Evolutionary conservation across 305 asterid species (phyloP).

Genomic region (Fraxinus paxiana): DNA sequence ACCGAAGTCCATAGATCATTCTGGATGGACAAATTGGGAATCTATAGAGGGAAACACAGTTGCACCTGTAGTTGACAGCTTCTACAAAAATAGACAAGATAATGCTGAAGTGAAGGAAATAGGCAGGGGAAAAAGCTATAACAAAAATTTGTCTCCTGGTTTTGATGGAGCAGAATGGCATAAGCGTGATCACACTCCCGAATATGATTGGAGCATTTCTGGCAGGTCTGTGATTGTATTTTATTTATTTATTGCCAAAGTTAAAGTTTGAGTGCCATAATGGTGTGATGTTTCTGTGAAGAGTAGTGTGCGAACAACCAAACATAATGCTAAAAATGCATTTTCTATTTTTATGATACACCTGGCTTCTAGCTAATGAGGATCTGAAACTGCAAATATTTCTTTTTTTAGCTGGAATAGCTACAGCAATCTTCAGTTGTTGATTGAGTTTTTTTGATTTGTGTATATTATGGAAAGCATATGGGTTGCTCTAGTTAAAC

Average conservation of each 20-base stretch:
- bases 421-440: background rate
- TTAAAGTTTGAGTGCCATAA: background rate
- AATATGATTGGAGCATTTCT: slow-evolving; percentile 48
- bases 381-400: background rate
- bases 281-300: background rate
- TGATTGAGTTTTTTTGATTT: background rate
- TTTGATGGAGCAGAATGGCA: slow-evolving; percentile 50
- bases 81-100: slow-evolving; percentile 27
- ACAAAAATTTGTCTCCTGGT: slow-evolving; percentile 56
- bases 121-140: slow-evolving; percentile 31
- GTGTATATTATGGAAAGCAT: background rate
- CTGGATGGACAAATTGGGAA: slow-evolving; percentile 47
- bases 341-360: background rate
- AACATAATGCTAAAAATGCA: background rate
- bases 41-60: slow-evolving; percentile 28
- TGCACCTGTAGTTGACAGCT: slow-evolving; percentile 29
- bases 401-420: background rate
- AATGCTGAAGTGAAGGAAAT: slow-evolving; percentile 47
- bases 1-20: slow-evolving; percentile 41
- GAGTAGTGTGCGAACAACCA: background rate
- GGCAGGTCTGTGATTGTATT: slow-evolving; percentile 48
- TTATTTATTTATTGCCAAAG: slow-evolving; percentile 11
- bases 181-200: slow-evolving; percentile 41
- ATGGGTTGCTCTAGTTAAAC: background rate
- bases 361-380: background rate